These are phyloP conservation scores for Gossypium turneri DNA, from an alignment of 345 rosid species.

Conservation along the genomic window DNA sequence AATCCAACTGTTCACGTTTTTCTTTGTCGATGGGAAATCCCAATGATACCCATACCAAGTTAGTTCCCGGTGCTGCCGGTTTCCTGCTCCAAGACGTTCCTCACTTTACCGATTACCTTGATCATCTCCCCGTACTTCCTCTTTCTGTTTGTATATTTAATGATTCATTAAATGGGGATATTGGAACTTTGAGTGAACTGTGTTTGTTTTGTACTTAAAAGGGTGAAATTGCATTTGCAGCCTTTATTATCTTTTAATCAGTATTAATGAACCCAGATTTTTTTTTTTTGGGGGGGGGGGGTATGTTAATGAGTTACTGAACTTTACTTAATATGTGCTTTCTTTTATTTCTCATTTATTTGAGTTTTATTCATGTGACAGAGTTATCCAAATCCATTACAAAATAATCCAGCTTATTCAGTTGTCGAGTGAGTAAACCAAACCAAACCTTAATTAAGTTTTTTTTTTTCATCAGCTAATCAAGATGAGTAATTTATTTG, in stretches of 20 bases:
- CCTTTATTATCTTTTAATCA: not conserved
- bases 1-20: not conserved
- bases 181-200: no score
- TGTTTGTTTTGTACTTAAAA: no score
- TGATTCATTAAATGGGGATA: no score
- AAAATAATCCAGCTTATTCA: slow-evolving; percentile 57
- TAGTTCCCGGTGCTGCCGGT: slow-evolving; percentile 9
- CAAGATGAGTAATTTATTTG: not conserved
- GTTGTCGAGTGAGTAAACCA: slow-evolving; percentile 49
- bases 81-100: slow-evolving; percentile 18
- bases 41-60: not conserved
- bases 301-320: no score
- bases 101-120: slow-evolving; percentile 50
- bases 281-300: no score
- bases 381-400: slow-evolving; percentile 64
- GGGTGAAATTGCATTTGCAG: no score
- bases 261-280: not conserved
- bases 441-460: not conserved
- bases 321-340: no score
- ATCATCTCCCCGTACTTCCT: slow-evolving; percentile 50
- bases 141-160: not conserved
- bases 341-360: slow-evolving; percentile 2
- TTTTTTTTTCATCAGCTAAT: not conserved
- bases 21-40: slow-evolving; percentile 4
- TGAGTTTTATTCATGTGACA: slow-evolving; percentile 24